Conservation (phyloP, 192 early-diverging fungal genomes). For the Neocallimastix lanati region DNA sequence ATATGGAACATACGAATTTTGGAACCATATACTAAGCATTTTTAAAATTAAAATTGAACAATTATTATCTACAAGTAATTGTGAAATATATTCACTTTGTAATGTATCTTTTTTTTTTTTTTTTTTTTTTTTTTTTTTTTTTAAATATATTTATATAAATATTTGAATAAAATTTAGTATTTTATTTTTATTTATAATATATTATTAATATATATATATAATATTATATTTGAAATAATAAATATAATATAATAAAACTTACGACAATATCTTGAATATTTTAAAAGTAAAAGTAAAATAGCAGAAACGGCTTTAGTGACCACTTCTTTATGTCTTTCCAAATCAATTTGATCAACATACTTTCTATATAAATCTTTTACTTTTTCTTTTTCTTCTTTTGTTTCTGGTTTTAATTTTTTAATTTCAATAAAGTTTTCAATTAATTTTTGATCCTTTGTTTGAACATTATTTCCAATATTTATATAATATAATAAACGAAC, state of each 20-base stretch:
- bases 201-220: no score
- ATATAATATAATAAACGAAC: slow-evolving; percentile 3
- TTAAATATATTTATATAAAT: no score
- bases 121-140: no score
- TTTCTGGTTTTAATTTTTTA: neutral
- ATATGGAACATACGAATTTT: slow-evolving; percentile 8
- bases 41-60: slow-evolving; percentile 65
- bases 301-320: slow-evolving; percentile 50
- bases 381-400: neutral
- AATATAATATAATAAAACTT: no score
- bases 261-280: slow-evolving; percentile 46
- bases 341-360: slow-evolving; percentile 25
- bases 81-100: slow-evolving; percentile 59
- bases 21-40: slow-evolving; percentile 54
- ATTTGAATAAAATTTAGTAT: no score
- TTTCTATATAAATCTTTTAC: neutral
- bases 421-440: neutral
- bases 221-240: no score
- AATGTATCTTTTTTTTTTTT: no score
- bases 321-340: slow-evolving; percentile 48
- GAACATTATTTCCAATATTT: slow-evolving; percentile 2
- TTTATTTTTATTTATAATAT: no score
- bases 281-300: slow-evolving; percentile 44
- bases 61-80: slow-evolving; percentile 66
- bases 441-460: neutral